These are phyloP conservation scores for Skeletonema marinoi DNA, from an alignment of 108 stramenopile genomes.

Conservation along the genomic window DNA sequence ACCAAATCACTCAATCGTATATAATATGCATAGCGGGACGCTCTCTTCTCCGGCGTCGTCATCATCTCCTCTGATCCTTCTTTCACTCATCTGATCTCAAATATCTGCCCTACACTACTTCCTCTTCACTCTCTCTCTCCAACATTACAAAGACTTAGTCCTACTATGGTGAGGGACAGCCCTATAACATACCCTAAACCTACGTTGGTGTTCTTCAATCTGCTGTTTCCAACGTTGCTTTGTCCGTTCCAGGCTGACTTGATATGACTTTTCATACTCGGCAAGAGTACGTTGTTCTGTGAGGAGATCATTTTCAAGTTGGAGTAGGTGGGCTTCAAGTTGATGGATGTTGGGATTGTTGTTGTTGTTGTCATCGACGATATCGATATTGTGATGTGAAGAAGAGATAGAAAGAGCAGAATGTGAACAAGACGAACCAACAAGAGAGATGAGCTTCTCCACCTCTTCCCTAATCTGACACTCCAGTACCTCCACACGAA, in stretches of 20 bases:
- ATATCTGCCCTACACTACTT: background rate
- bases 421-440: background rate
- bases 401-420: background rate
- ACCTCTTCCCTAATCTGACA: background rate
- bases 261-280: background rate
- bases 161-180: slow-evolving; percentile 1
- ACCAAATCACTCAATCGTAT: background rate
- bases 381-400: background rate
- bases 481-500: background rate
- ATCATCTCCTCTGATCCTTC: background rate
- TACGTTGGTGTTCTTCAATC: slow-evolving; percentile 1
- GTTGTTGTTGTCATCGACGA: background rate
- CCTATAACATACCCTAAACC: slow-evolving; percentile 7
- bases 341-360: background rate
- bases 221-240: background rate
- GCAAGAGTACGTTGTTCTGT: background rate
- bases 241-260: background rate
- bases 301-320: background rate
- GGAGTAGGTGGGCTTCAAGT: background rate
- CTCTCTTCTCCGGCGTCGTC: background rate
- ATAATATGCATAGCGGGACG: background rate
- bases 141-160: background rate
- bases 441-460: background rate
- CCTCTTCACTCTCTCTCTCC: too few species aligned
- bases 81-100: background rate